Evolutionary conservation across 768 basidiomycete genomes (phyloP), one percentile per base, ranked within the genome.

Genomic region (Suillus plorans): DNA sequence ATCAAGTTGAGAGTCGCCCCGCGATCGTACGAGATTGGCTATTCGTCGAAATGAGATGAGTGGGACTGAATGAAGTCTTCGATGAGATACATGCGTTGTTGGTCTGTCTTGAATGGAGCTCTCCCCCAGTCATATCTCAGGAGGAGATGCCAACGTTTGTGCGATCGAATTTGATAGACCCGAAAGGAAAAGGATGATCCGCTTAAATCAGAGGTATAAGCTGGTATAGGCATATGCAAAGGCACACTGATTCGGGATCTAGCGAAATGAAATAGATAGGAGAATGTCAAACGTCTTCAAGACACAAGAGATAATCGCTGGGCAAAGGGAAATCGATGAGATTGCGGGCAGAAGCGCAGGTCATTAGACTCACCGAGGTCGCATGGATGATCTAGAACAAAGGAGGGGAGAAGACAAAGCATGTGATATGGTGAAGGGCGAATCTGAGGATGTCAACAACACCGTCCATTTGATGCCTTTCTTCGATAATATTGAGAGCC

Each of bases 221-320:
- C 49, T 45, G 20, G n/a, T 37, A 36, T 37, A n/a, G 20, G 14
- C 2, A 18, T 25, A 59, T 59, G 5, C 57, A 41, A 58, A 59
- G 57, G 57, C 41, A 59, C 57, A 41, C 39, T 3, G 18, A 41
- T 28, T 20, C 57, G 57, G 57, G 25, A 59, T 59, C 57, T 59
- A 20, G 57, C 57, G 57, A 59, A 59, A 59, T 59, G 57, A 59
- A 59, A 41, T 25, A 25, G 25, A 59, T 59, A 59, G 57, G 57
- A 41, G 39, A 20, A 13, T 5, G 53, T 41, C 5, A 28, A 28
- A 25, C 25, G 25, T 41, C 39, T 59, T 28, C 22, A 42, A 55
- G 53, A 55, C 53, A 55, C 12, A 12, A 55, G 22, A 59, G 57
- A 59, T 59, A 59, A 59, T 59, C 57, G 36, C 57, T 59, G 57